Evolutionary conservation across 257 asterid species (phyloP).

Genomic region (Echites panduratus): DNA sequence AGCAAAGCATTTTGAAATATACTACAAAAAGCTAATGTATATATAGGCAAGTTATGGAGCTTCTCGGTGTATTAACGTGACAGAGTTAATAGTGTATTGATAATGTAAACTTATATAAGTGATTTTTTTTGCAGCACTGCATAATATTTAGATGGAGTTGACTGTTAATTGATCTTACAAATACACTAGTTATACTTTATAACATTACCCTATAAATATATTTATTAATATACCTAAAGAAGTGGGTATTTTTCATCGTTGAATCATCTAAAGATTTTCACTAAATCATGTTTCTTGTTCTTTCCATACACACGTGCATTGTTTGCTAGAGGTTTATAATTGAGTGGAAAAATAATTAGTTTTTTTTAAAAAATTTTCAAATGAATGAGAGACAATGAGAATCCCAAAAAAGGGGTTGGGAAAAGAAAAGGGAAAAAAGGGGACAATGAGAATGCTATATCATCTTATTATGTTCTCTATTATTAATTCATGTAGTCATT

Average conservation of each 20-base stretch:
- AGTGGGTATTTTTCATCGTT: not conserved
- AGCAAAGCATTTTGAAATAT: not conserved
- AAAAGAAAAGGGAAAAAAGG: not conserved
- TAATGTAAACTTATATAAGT: too few species aligned
- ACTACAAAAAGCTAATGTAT: too few species aligned
- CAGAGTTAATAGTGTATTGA: too few species aligned
- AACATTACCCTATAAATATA: too few species aligned
- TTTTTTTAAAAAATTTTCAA: too few species aligned
- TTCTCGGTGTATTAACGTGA: too few species aligned
- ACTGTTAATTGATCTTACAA: too few species aligned
- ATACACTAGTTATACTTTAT: too few species aligned
- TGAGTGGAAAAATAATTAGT: not conserved
- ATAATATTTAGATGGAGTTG: too few species aligned
- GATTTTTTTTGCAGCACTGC: too few species aligned
- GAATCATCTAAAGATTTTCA: not conserved
- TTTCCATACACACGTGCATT: conserved; percentile 1
- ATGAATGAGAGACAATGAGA: conserved; percentile 5
- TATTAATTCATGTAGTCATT: not conserved
- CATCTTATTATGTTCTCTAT: not conserved
- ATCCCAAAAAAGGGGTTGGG: not conserved
- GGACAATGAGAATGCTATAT: conserved; percentile 3
- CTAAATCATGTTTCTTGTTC: not conserved
- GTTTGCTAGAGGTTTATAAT: not conserved
- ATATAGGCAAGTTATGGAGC: too few species aligned
- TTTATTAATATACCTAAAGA: not conserved